Conservation (phyloP, 352 stramenopile species). For the Globisporangium viniferum region DNA sequence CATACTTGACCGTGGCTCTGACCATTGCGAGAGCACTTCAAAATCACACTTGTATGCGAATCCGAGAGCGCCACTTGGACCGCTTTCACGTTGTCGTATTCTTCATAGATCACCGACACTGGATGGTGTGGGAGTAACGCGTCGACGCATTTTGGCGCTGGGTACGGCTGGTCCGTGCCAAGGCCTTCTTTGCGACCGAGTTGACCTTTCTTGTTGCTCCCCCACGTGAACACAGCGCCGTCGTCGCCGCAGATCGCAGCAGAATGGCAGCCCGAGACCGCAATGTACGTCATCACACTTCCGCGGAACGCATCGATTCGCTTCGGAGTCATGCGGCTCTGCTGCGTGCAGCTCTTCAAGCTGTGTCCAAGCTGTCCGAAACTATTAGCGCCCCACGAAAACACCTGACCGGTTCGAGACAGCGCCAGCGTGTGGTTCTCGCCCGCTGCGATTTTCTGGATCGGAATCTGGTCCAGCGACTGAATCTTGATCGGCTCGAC, state of each 20-base stretch:
- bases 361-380: constrained; percentile 74
- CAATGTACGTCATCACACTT: constrained; percentile 54
- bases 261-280: constrained; percentile 69
- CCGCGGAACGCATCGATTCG: constrained; percentile 67
- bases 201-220: constrained; percentile 76
- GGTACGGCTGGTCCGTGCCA: constrained; percentile 59
- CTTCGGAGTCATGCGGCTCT: constrained; percentile 66
- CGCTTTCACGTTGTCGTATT: constrained; percentile 40
- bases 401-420: constrained; percentile 61
- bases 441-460: constrained; percentile 64
- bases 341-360: constrained; percentile 47
- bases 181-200: constrained; percentile 77
- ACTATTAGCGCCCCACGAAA: constrained; percentile 82
- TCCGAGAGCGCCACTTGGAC: constrained; percentile 66
- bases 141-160: constrained; percentile 56
- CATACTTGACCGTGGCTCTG: constrained; percentile 65
- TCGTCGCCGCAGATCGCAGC: constrained; percentile 50
- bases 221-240: constrained; percentile 70
- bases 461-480: constrained; percentile 48
- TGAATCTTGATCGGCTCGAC: constrained; percentile 57
- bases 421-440: constrained; percentile 83
- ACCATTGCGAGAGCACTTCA: constrained; percentile 54
- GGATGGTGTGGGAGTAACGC: constrained; percentile 47
- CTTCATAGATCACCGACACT: constrained; percentile 58
- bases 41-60: constrained; percentile 67